Percentiles rank a stretch among this genome's conserved stretches.
These are phyloP conservation scores for Entomortierella lignicola DNA, from an alignment of 192 early-diverging fungal genomes.

Conservation along the genomic window DNA sequence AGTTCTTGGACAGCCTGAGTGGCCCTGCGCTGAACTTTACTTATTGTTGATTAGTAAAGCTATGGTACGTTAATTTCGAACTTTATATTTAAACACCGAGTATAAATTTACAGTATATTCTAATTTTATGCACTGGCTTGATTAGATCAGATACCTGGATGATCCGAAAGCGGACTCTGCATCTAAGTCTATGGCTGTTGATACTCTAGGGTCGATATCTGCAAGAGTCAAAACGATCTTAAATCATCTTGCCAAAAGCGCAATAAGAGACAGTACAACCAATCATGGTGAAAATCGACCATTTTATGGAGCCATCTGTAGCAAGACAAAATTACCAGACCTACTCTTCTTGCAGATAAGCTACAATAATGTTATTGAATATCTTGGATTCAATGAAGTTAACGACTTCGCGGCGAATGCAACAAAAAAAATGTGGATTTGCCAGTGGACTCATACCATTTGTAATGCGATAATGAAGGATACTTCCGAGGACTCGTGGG, in stretches of 20 bases:
- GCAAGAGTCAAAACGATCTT: constrained; percentile 64
- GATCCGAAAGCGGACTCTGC: constrained; percentile 68
- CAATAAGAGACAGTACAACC: neutral
- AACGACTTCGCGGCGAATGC: constrained; percentile 25
- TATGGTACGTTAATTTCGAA: constrained; percentile 60
- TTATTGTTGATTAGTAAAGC: constrained; percentile 74
- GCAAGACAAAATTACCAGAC: constrained; percentile 15
- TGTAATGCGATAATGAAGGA: constrained; percentile 8
- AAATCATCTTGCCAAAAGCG: neutral
- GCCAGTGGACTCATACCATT: constrained; percentile 21
- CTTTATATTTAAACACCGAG: no score
- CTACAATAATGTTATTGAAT: constrained; percentile 23
- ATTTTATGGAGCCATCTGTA: constrained; percentile 30
- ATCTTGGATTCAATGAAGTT: constrained; percentile 8
- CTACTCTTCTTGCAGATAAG: constrained; percentile 24
- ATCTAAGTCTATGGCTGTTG: constrained; percentile 69
- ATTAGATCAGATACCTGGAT: constrained; percentile 68
- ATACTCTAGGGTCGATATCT: constrained; percentile 70
- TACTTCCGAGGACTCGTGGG: neutral
- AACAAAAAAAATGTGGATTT: constrained; percentile 35
- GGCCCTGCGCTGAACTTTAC: constrained; percentile 88
- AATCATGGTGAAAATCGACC: constrained; percentile 12
- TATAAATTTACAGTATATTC: neutral
- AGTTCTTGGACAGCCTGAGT: constrained; percentile 85
- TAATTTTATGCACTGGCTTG: neutral